A percentile compares a stretch with the other conserved stretches of the same genome.
These are phyloP conservation scores for Golubevia pallescens DNA, from an alignment of 1,284 basidiomycete genomes.

Conservation along the genomic window DNA sequence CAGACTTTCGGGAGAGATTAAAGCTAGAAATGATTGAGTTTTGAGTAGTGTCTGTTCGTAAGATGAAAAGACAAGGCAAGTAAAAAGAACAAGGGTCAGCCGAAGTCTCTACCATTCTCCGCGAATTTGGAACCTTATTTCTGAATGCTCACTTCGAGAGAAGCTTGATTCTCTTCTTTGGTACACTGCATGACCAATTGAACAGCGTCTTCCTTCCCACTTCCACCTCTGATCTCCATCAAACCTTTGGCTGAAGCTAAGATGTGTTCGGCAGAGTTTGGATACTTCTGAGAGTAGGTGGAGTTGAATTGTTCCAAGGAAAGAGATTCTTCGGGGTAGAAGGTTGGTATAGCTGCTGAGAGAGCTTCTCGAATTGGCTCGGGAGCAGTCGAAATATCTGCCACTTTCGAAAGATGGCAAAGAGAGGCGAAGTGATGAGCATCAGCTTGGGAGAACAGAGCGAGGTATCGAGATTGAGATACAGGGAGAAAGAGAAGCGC, in stretches of 20 bases:
- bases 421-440: conserved; percentile 1
- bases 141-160: neutral
- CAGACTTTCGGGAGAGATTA: no score
- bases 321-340: conserved; percentile 4
- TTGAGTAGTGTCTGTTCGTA: no score
- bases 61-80: no score
- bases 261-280: conserved; percentile 12
- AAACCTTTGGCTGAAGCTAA: conserved; percentile 17
- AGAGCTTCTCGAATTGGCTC: conserved; percentile 13
- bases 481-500: neutral
- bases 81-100: no score
- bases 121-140: no score
- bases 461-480: neutral
- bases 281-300: conserved; percentile 18
- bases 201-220: neutral
- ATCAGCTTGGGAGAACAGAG: neutral
- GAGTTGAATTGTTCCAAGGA: conserved; percentile 7
- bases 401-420: conserved; percentile 28
- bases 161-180: neutral
- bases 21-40: no score
- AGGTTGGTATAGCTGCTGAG: conserved; percentile 8
- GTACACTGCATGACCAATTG: neutral
- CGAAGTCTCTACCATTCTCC: no score
- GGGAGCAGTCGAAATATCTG: conserved; percentile 64
- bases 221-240: conserved; percentile 10